phyloP scores from a whole-genome alignment of 75 land plant genomes.

The Picea glauca region DNA sequence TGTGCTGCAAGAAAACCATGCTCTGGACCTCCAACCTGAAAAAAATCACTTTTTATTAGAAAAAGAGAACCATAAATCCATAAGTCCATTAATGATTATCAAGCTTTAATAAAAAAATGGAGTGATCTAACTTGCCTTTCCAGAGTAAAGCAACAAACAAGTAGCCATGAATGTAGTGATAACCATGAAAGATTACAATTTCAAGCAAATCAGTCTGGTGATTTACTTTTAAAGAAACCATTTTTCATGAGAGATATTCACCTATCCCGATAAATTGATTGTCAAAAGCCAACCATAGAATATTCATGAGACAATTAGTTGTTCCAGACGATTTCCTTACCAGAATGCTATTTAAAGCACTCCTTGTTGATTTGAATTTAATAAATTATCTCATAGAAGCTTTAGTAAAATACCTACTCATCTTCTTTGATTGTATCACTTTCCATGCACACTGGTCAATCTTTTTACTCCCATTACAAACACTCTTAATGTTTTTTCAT shows the following conservation, averaged over 20 bases:
- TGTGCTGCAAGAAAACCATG: slow-evolving; percentile 69
- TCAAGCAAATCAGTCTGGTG: background rate
- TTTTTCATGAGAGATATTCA: background rate
- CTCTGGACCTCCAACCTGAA: slow-evolving; percentile 82
- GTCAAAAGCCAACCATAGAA: background rate
- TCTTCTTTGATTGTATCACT: background rate
- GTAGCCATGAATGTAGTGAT: background rate
- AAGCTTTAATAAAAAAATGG: background rate
- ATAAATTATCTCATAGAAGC: background rate
- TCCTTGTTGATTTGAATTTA: background rate
- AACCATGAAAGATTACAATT: background rate
- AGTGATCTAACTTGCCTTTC: background rate
- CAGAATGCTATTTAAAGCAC: background rate
- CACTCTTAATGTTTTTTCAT: background rate
- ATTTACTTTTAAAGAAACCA: background rate
- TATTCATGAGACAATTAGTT: background rate
- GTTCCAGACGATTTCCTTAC: background rate
- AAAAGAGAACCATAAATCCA: background rate
- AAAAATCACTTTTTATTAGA: background rate
- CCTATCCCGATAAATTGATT: background rate
- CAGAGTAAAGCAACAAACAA: background rate
- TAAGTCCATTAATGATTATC: background rate
- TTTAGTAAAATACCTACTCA: background rate
- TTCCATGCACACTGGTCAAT: background rate
- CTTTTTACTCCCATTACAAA: background rate